These are phyloP conservation scores for Colletotrichum sp. DNA, from an alignment of 2,329 filamentous ascomycete species.

Conservation along the genomic window DNA sequence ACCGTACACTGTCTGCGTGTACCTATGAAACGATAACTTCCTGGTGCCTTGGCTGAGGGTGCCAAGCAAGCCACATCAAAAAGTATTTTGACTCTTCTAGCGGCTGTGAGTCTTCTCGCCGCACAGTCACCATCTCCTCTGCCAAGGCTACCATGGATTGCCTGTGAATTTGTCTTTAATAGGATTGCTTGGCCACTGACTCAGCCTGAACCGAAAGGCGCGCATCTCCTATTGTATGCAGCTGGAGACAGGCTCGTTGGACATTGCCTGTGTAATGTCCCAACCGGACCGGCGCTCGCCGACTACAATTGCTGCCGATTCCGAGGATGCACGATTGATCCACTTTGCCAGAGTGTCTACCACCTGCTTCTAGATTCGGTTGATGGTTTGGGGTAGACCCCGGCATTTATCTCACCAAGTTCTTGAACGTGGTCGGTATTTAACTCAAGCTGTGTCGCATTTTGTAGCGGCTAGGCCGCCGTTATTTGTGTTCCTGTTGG, in stretches of 20 bases:
- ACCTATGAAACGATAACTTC: too few species aligned
- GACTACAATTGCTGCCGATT: background rate
- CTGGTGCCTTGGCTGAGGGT: too few species aligned
- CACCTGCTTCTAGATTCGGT: background rate
- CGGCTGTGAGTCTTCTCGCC: too few species aligned
- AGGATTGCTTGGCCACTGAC: too few species aligned
- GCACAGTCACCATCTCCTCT: too few species aligned
- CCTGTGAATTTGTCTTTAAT: too few species aligned
- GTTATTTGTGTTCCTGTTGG: background rate
- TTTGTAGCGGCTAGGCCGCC: background rate
- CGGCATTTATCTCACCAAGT: background rate
- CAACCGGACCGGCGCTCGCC: background rate
- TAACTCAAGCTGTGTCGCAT: background rate
- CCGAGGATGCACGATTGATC: background rate
- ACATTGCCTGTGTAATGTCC: background rate
- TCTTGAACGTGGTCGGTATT: background rate
- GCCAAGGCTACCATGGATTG: too few species aligned
- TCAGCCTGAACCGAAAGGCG: too few species aligned
- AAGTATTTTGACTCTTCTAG: too few species aligned
- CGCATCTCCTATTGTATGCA: background rate
- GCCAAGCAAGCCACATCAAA: too few species aligned
- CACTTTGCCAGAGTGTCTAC: background rate
- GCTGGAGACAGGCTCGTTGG: background rate
- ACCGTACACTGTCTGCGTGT: too few species aligned
- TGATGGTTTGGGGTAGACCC: background rate